phyloP scores from a whole-genome alignment of 1,284 basidiomycete genomes.

The Phylloboletellus chloephorus region DNA sequence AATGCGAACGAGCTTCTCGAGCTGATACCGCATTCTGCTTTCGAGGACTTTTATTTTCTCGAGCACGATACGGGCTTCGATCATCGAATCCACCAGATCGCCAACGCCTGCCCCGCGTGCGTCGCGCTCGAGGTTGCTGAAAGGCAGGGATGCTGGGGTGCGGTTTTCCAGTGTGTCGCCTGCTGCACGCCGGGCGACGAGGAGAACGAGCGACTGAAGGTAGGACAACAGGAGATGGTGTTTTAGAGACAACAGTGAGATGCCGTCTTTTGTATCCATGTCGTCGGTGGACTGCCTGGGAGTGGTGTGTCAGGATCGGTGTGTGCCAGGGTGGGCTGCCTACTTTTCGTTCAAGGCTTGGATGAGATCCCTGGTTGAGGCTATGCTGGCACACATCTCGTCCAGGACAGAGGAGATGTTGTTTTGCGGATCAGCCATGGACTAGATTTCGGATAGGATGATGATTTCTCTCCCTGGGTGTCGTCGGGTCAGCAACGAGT shows the following conservation, averaged over 20 bases:
- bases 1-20: constrained; percentile 84
- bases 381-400: constrained; percentile 60
- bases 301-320: constrained; percentile 4
- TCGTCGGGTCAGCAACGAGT: constrained; percentile 10
- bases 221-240: constrained; percentile 85
- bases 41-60: constrained; percentile 82
- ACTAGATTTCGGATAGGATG: too few species aligned
- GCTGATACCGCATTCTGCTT: constrained; percentile 86
- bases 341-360: constrained; percentile 52
- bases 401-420: constrained; percentile 41
- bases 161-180: constrained; percentile 57
- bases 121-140: constrained; percentile 48
- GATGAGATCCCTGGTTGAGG: constrained; percentile 55
- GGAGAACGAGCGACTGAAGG: constrained; percentile 78
- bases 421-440: constrained; percentile 17
- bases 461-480: background rate
- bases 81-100: constrained; percentile 67
- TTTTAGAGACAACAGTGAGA: constrained; percentile 88
- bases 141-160: constrained; percentile 45
- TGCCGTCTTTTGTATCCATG: constrained; percentile 71
- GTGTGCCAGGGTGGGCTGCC: constrained; percentile 20
- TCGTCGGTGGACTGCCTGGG: constrained; percentile 37
- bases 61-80: constrained; percentile 70
- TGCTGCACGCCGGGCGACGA: constrained; percentile 63
- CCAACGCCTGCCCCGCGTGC: constrained; percentile 52